These are phyloP conservation scores for Mikania micrantha DNA, from an alignment of 129 eudicot genomes.

Conservation along the genomic window DNA sequence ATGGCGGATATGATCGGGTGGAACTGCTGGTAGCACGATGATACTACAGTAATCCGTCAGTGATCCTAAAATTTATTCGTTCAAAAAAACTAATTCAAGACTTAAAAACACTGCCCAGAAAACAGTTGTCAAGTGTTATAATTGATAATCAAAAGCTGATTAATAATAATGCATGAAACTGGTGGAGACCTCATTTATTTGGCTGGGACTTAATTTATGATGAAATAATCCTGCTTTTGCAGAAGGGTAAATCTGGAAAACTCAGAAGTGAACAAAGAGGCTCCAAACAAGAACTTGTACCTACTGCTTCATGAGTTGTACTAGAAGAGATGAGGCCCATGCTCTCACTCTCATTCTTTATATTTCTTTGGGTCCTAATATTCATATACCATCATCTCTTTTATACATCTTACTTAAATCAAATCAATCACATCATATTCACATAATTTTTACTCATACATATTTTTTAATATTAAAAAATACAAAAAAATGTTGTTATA, in stretches of 20 bases:
- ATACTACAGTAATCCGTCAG: too few species aligned
- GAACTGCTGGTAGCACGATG: too few species aligned
- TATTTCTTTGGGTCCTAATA: too few species aligned
- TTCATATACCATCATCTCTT: too few species aligned
- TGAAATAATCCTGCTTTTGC: constrained; percentile 17
- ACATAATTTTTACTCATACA: too few species aligned
- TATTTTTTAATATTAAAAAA: too few species aligned
- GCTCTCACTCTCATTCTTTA: constrained; percentile 12
- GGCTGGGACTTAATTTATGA: constrained; percentile 34
- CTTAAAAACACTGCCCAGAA: constrained; percentile 7
- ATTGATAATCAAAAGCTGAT: constrained; percentile 26
- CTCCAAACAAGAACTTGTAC: constrained; percentile 12
- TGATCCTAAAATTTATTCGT: too few species aligned
- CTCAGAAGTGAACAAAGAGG: constrained; percentile 12
- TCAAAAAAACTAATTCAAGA: constrained; percentile 3
- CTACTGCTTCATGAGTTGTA: constrained; percentile 20
- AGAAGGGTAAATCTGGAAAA: constrained; percentile 22
- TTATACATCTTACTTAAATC: too few species aligned
- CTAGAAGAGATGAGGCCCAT: constrained; percentile 18
- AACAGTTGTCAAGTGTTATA: constrained; percentile 22
- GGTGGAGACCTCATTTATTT: constrained; percentile 36
- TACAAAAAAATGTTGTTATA: too few species aligned
- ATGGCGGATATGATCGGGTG: too few species aligned
- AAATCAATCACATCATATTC: too few species aligned
- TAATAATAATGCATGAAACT: constrained; percentile 10